Conservation (phyloP, 768 basidiomycete species). For the Leccinum rimulosum region DNA sequence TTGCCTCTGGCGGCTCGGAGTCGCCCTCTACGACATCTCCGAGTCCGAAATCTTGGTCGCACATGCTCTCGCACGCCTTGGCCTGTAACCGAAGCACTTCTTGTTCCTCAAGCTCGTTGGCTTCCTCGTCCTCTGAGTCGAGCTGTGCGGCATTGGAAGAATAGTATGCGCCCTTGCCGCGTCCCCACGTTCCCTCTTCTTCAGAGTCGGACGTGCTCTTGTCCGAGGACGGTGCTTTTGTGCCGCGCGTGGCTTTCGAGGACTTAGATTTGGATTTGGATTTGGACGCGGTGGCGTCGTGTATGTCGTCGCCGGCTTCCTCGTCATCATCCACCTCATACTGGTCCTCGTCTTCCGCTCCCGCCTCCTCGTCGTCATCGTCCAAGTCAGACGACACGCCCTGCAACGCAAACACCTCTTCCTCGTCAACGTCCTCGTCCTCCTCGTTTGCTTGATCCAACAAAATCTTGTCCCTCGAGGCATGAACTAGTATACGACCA, state of each 20-base stretch:
- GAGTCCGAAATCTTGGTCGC: conserved; percentile 83
- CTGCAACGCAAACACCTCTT: conserved; percentile 78
- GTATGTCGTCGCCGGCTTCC: conserved; percentile 21
- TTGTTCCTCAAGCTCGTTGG: conserved; percentile 81
- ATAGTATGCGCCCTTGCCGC: conserved; percentile 77
- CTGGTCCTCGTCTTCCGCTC: conserved; percentile 41
- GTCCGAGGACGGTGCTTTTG: conserved; percentile 10
- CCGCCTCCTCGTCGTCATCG: conserved; percentile 35
- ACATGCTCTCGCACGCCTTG: conserved; percentile 68
- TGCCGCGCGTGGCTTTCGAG: conserved; percentile 10
- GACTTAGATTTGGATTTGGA: conserved; percentile 9
- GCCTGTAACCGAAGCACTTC: conserved; percentile 79
- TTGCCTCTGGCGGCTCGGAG: conserved; percentile 24
- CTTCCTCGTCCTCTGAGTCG: conserved; percentile 88
- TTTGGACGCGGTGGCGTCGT: conserved; percentile 3
- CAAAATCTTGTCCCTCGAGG: conserved; percentile 71
- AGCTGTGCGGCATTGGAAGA: conserved; percentile 78
- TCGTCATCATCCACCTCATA: conserved; percentile 14
- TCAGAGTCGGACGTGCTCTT: conserved; percentile 23
- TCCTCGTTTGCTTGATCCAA: conserved; percentile 57
- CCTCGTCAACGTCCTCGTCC: conserved; percentile 56
- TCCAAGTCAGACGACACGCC: conserved; percentile 43
- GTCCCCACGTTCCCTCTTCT: conserved; percentile 72
- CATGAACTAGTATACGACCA: conserved; percentile 52
- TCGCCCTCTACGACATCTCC: conserved; percentile 50